Percentiles rank a stretch among this genome's conserved stretches.
Evolutionary conservation across 371 early-diverging fungal genomes (phyloP).

Genomic region (Syncephalis fuscata): DNA sequence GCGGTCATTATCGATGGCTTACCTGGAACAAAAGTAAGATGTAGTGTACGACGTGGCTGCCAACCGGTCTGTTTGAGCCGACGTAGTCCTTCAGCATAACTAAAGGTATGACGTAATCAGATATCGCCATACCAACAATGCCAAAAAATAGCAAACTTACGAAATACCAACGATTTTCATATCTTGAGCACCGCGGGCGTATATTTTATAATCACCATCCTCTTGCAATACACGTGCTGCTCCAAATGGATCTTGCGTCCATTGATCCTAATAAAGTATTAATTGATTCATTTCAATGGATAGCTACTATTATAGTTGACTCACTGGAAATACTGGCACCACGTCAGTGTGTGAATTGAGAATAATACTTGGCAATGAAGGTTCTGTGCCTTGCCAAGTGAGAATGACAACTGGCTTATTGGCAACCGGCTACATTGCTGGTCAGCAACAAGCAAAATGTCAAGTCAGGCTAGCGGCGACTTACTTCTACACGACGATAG

Average conservation of each 20-base stretch:
- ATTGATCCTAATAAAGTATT: constrained; percentile 20
- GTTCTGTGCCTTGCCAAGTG: constrained; percentile 37
- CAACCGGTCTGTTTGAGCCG: constrained; percentile 24
- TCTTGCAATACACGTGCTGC: constrained; percentile 32
- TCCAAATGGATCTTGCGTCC: constrained; percentile 56
- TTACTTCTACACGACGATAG: constrained; percentile 25
- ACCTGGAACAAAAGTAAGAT: constrained; percentile 52
- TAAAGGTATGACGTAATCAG: constrained; percentile 1
- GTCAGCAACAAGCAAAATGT: too few relatives aligned
- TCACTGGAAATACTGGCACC: constrained; percentile 52
- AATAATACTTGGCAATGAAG: constrained; percentile 30
- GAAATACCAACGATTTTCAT: constrained; percentile 71
- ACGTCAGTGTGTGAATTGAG: constrained; percentile 77
- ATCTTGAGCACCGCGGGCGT: constrained; percentile 69
- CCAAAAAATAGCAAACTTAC: constrained; percentile 10
- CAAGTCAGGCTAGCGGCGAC: not conserved
- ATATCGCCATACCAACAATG: not conserved
- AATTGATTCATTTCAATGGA: not conserved
- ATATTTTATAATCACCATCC: constrained; percentile 38
- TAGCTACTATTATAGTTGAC: not conserved
- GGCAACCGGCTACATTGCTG: constrained; percentile 17
- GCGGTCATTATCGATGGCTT: constrained; percentile 4
- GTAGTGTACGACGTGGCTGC: constrained; percentile 40
- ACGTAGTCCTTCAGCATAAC: constrained; percentile 61
- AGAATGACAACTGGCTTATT: constrained; percentile 57